Evolutionary conservation across 345 rosid species (phyloP).

Genomic region (Populus euphratica): DNA sequence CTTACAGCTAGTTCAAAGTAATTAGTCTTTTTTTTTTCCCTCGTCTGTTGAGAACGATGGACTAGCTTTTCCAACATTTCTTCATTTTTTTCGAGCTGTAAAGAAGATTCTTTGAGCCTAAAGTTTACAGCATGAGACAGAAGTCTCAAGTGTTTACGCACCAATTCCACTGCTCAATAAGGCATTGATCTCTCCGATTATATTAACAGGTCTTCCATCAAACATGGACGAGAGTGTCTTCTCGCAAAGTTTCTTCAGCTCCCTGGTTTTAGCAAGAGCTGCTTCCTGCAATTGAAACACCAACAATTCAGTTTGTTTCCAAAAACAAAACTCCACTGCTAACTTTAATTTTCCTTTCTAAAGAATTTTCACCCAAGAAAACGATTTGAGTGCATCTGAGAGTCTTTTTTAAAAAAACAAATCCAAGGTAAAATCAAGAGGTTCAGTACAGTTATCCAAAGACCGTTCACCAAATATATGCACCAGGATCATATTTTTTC

Average conservation of each 20-base stretch:
- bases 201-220: conserved; percentile 94
- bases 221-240: conserved; percentile 80
- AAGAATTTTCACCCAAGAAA: not conserved
- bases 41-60: too few species aligned
- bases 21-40: too few species aligned
- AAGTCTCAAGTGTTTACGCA: conserved; percentile 25
- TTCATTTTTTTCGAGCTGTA: too few species aligned
- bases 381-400: not conserved
- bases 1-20: too few species aligned
- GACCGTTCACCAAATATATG: not conserved
- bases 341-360: not conserved
- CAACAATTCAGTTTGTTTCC: not conserved
- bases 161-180: conserved; percentile 64
- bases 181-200: conserved; percentile 92
- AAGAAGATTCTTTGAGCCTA: too few species aligned
- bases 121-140: not conserved
- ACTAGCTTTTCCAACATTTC: too few species aligned
- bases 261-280: conserved; percentile 72
- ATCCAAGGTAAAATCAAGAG: not conserved
- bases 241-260: conserved; percentile 84
- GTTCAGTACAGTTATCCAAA: not conserved
- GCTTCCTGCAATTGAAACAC: conserved; percentile 58
- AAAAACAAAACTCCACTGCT: not conserved
- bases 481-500: not conserved
- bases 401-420: too few species aligned